Evolutionary conservation across 352 stramenopile genomes (phyloP), one percentile per base, ranked within the genome.

Genomic region (Pythium volutum): DNA sequence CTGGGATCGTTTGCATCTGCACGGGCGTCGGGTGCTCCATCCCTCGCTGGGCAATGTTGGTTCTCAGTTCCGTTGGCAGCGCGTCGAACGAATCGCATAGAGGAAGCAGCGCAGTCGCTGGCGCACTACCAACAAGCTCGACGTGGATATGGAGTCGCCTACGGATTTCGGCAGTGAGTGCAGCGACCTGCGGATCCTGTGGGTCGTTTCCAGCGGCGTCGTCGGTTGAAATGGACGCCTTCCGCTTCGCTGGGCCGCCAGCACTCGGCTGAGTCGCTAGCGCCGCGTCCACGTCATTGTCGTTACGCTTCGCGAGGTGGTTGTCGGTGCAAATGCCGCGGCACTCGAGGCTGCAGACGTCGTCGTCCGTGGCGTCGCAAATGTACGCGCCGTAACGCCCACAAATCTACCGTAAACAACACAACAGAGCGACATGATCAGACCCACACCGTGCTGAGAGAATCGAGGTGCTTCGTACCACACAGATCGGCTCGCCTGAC

Each of bases 271-370:
- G 11, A 7, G 36, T 43, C 36, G 36, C n/a, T 10, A 15, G 36
- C 20, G 15, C 22, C 11, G 10, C n/a, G 46, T 14, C 36, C 12
- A 20, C 36, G n/a, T 1, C 18, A 10, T 22, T 16, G 2, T 8
- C 18, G 16, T 12, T 15, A n/a, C 14, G 25, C 46, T 45, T 12
- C 27, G 50, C 10, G 2, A 4, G 8, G 27, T 45, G 2, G 47
- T 70, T 67, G 4, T 56, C 39, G 0, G 74, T 47, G 46, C 74
- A 84, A 8, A 75, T 12, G 39, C 91, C 73, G 20, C 84, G 79
- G 53, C 84, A 93, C 59, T 93, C 76, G 8, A 93, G 51, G 62
- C 80, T 91, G 65, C 86, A 95, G 14, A 95, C 86, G 69, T 95
- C 82, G 55, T 93, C 72, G 41, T 93, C 79, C 1, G 86, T 95